Percentiles rank a stretch among this genome's conserved stretches.
Conservation (phyloP, 1,139 yeast genomes). For the Hansenula lynferdii region DNA sequence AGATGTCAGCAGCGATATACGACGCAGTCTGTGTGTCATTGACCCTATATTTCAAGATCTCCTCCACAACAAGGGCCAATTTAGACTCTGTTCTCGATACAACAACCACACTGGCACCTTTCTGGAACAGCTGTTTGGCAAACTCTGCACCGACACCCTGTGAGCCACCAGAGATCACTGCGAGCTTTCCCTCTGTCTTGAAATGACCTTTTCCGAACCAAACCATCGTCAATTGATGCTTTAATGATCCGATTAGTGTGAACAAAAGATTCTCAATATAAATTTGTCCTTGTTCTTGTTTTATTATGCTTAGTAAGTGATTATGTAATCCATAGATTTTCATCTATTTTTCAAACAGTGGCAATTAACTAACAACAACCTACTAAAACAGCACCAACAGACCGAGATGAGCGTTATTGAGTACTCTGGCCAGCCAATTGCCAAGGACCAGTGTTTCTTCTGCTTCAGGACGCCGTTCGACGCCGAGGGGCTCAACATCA, state of each 20-base stretch:
- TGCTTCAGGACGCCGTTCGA: constrained; percentile 73
- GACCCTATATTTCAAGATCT: constrained; percentile 30
- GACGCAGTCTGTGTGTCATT: constrained; percentile 25
- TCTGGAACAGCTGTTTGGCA: constrained; percentile 52
- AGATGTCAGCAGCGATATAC: constrained; percentile 62
- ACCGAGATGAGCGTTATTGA: background rate
- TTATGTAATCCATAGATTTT: background rate
- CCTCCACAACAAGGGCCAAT: constrained; percentile 42
- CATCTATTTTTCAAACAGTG: too few species aligned
- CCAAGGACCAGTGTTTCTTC: constrained; percentile 82
- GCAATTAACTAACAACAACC: background rate
- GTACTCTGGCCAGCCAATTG: constrained; percentile 32
- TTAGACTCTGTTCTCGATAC: constrained; percentile 71
- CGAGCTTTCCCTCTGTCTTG: constrained; percentile 44
- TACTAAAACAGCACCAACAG: background rate
- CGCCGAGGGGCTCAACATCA: constrained; percentile 62
- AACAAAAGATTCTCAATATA: background rate
- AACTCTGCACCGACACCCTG: constrained; percentile 90
- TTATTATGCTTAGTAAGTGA: background rate
- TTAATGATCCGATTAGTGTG: background rate
- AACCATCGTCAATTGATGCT: background rate
- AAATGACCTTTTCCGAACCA: constrained; percentile 13
- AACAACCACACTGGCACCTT: constrained; percentile 61
- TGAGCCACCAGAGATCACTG: constrained; percentile 89
- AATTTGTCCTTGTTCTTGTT: too few species aligned